Base-by-base conservation (phyloP, 345 rosid genomes). In the Syzygium aromaticum region DNA sequence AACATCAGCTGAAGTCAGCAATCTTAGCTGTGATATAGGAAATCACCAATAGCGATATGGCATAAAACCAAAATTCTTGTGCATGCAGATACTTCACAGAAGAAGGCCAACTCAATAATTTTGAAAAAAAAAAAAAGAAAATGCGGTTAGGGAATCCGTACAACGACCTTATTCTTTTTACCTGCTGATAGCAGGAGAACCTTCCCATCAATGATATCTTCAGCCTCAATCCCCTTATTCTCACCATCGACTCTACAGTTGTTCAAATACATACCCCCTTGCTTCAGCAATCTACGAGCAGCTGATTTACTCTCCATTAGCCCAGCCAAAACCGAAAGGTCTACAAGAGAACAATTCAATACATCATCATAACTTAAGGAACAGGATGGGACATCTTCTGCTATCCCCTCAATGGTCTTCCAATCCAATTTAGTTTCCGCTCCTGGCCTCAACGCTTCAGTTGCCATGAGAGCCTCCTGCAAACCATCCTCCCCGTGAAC, bases 191-290 rank as follows among this genome's bases (percentile, higher is more conserved):
- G 88, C 86, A 98, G 96, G 61, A 98, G 96, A 89, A 97, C 95
- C 91, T 95, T 95, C 19, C 96, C 98, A 86, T 95, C 98, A 89
- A 96, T 96, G 84, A 97, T 92, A 92, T 97, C 99, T 64, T 89
- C 91, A 67, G 91, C 91, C 89, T 91, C 97, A 86, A 98, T 91
- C 90, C 89, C 94, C 94, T 92, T 94, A 90, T 84, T 91, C 87
- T 97, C 98, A 84, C 88, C 89, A 88, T 94, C 96, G 40, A 95
- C 96, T 92, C 98, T 96, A 88, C 89, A 86, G 90, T 98, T 98
- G 91, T 98, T 96, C 95, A 98, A 92, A 91, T 98, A 96, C n/a
- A 98, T 80, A 7, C 99, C 99, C 13, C 99, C 99, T 93, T 98
- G 99, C 93, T 93, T 98, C 92, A 96, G 86, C 90, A 96, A 84